phyloP scores from a whole-genome alignment of 108 stramenopile species.

The Seminavis robusta region DNA sequence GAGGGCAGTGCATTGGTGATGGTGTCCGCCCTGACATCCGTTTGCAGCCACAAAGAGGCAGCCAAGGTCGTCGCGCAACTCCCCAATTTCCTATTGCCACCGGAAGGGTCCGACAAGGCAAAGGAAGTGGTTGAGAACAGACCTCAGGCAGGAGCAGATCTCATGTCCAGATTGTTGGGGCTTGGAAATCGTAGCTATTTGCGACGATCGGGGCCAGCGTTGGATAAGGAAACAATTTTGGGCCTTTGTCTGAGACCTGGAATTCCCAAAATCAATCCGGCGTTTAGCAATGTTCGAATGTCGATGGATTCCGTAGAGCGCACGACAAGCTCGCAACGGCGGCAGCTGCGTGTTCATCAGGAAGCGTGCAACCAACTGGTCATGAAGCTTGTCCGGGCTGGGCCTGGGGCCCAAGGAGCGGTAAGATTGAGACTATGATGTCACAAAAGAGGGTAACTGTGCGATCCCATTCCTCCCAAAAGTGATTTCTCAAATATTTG shows the following conservation, averaged over 20 bases:
- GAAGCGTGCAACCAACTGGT: conserved; percentile 60
- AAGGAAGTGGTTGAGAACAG: conserved; percentile 39
- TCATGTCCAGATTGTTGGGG: conserved; percentile 49
- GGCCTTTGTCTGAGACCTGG: conserved; percentile 65
- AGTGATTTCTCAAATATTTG: not conserved
- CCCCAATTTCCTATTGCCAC: conserved; percentile 52
- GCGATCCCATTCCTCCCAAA: not conserved
- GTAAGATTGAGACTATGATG: conserved; percentile 23
- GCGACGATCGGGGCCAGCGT: conserved; percentile 69
- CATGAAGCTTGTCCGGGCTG: conserved; percentile 62
- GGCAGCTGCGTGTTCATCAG: conserved; percentile 64
- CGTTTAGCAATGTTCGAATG: conserved; percentile 33
- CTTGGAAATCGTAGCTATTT: conserved; percentile 29
- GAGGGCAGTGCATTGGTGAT: conserved; percentile 40
- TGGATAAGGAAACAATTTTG: conserved; percentile 79
- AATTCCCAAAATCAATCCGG: conserved; percentile 51
- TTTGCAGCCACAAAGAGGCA: conserved; percentile 73
- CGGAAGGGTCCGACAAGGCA: conserved; percentile 50
- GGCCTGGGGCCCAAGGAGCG: conserved; percentile 44
- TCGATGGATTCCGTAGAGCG: conserved; percentile 51
- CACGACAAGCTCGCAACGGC: conserved; percentile 43
- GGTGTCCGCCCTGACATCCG: conserved; percentile 52
- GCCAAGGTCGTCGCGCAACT: conserved; percentile 43
- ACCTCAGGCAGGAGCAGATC: conserved; percentile 28
- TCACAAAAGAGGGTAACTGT: not conserved